Percentiles rank a stretch among this genome's conserved stretches.
phyloP scores from a whole-genome alignment of 2,329 filamentous ascomycete genomes.

The Geoglossum cookeanum region DNA sequence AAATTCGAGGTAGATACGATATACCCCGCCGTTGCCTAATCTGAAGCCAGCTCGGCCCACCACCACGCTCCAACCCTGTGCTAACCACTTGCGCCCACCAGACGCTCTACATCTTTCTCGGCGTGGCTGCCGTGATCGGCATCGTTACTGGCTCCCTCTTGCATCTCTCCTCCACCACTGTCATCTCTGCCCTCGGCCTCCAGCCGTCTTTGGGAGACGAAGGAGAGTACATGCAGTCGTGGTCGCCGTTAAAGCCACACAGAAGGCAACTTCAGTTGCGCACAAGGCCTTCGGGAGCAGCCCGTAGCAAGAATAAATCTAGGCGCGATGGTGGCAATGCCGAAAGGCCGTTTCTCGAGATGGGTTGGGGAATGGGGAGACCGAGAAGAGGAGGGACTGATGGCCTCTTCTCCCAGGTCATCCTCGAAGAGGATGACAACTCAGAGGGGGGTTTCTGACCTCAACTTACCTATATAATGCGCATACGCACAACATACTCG shows the following conservation, averaged over 20 bases:
- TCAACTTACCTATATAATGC: neutral
- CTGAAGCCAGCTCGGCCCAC: constrained; percentile 4
- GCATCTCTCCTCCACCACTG: constrained; percentile 33
- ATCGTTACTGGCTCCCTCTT: constrained; percentile 40
- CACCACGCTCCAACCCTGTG: constrained; percentile 10
- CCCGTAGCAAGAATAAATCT: neutral
- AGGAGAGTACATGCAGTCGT: neutral
- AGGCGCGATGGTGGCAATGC: neutral
- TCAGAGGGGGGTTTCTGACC: neutral
- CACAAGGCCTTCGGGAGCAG: too few species aligned
- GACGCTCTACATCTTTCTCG: constrained; percentile 38
- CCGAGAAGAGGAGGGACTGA: constrained; percentile 15
- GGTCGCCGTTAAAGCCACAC: neutral
- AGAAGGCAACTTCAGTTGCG: neutral
- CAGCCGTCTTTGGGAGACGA: constrained; percentile 9
- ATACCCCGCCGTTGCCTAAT: neutral
- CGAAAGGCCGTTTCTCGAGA: constrained; percentile 13
- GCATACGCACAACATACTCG: neutral
- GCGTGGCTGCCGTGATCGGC: constrained; percentile 49
- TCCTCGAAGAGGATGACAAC: constrained; percentile 49
- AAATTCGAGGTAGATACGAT: constrained; percentile 33
- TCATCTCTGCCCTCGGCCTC: constrained; percentile 28
- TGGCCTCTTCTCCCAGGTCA: constrained; percentile 43
- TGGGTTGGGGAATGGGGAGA: constrained; percentile 13
- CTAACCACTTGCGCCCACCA: constrained; percentile 10